Conservation (phyloP, 108 stramenopile genomes). For the Cyclostephanos tholiformis region DNA sequence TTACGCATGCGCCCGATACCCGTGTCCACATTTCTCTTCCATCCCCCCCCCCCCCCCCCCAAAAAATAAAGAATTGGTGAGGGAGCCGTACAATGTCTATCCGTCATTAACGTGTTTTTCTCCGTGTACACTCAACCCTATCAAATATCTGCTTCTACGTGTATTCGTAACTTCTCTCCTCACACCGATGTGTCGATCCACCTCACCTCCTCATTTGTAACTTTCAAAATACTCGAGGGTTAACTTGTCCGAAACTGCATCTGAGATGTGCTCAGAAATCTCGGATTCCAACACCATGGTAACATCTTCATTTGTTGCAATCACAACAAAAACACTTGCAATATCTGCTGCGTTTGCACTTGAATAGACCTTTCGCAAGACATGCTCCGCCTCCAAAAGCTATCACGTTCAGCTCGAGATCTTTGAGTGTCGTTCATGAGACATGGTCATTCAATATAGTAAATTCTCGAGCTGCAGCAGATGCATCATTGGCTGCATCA, state of each 20-base stretch:
- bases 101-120: no score
- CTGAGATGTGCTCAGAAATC: constrained; percentile 59
- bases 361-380: constrained; percentile 43
- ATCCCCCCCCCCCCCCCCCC: no score
- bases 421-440: constrained; percentile 10
- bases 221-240: constrained; percentile 54
- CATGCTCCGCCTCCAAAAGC: constrained; percentile 50
- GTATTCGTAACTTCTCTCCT: no score
- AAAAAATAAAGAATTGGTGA: no score
- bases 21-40: no score
- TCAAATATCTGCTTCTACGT: no score
- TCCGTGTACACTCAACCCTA: no score
- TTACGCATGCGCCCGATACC: no score
- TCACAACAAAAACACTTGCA: constrained; percentile 52
- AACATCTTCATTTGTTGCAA: constrained; percentile 55
- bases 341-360: constrained; percentile 52
- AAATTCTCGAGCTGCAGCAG: constrained; percentile 46
- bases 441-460: constrained; percentile 33
- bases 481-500: constrained; percentile 50
- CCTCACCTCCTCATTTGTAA: no score
- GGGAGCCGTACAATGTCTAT: no score
- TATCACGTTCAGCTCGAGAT: constrained; percentile 67
- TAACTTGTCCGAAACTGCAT: constrained; percentile 61
- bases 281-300: constrained; percentile 54
- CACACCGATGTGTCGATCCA: no score